Evolutionary conservation across 2,329 filamentous ascomycete species (phyloP), one percentile per base, ranked within the genome.

Genomic region (Fusarium liriodendri): DNA sequence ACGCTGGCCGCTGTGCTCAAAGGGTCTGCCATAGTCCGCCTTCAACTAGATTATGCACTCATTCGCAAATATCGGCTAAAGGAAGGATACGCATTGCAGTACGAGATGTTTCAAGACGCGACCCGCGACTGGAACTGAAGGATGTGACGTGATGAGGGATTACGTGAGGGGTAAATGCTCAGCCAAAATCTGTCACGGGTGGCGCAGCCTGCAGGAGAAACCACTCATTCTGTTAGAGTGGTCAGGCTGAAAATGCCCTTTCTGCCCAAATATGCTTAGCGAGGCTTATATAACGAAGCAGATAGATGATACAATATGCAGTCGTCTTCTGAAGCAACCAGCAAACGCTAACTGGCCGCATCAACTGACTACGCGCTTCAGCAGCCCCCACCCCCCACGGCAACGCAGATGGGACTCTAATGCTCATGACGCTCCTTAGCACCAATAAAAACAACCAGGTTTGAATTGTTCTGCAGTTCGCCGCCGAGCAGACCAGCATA

Each of bases 1-100:
- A 69, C 62, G 54, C 66, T 65, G 40, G 69, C 66, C 20, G 69
- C 69, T 7, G 27, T 59, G n/a, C 66, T 71, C 20, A 71, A 35
- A 42, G 66, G 66, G 32, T 71, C 69, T 14, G 69, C 27, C 66
- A 69, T 71, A 27, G 6, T 27, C 14, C 10, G 4, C 27, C 27
- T 32, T 35, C 2, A 25, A 25, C 8, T 11, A 35, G n/a, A 18
- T 13, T 4, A 16, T 45, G 20, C 11, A 33, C 14, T 10, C 52
- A 25, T 6, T 16, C 11, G 14, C 32, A 37, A 8, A 27, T 7
- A 9, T 7, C 10, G 27, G 10, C 27, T n/a, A 4, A 13, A 45
- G 13, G 4, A 13, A 45, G 20, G 6, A 25, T 5, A 6, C 7
- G 32, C 13, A 10, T 25, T n/a, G 29, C 4, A 7, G 29, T 8